phyloP scores from a whole-genome alignment of 2,329 filamentous ascomycete species.

The Cladosporium halotolerans region DNA sequence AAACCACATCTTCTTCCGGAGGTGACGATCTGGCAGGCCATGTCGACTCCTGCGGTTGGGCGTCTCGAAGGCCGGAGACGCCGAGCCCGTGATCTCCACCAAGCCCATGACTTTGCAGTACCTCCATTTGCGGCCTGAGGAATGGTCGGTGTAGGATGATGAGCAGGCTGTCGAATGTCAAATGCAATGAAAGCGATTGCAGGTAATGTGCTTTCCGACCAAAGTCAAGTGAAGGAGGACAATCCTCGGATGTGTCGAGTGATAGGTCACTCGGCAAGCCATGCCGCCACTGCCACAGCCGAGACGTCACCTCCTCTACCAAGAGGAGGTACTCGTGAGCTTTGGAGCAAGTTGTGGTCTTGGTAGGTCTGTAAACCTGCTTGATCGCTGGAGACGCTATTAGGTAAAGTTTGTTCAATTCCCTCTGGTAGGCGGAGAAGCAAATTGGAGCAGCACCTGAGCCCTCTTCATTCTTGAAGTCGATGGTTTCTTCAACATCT shows the following conservation, averaged over 20 bases:
- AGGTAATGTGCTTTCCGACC: slow-evolving; percentile 23
- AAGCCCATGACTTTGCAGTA: slow-evolving; percentile 4
- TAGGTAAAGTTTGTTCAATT: slow-evolving; percentile 27
- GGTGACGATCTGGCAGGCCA: neutral
- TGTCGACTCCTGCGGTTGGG: neutral
- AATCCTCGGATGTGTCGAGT: slow-evolving; percentile 21
- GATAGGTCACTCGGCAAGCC: slow-evolving; percentile 22
- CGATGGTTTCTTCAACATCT: slow-evolving; percentile 29
- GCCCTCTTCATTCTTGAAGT: slow-evolving; percentile 17
- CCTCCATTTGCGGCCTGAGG: slow-evolving; percentile 32
- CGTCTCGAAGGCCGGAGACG: slow-evolving; percentile 10
- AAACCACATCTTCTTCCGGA: neutral
- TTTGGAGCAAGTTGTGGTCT: slow-evolving; percentile 9
- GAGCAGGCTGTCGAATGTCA: slow-evolving; percentile 40
- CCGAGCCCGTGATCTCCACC: slow-evolving; percentile 3
- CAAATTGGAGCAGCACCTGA: slow-evolving; percentile 5
- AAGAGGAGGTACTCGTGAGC: slow-evolving; percentile 16
- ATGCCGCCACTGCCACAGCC: slow-evolving; percentile 23
- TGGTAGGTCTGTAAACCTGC: slow-evolving; percentile 23
- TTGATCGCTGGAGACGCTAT: slow-evolving; percentile 29
- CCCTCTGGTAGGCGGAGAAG: slow-evolving; percentile 23
- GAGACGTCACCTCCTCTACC: slow-evolving; percentile 18
- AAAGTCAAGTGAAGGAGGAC: slow-evolving; percentile 11
- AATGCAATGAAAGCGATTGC: slow-evolving; percentile 38
- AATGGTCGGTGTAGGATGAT: slow-evolving; percentile 41